These are phyloP conservation scores for Staphylotrichum longicolle DNA, from an alignment of 495 filamentous ascomycete species.

Conservation along the genomic window DNA sequence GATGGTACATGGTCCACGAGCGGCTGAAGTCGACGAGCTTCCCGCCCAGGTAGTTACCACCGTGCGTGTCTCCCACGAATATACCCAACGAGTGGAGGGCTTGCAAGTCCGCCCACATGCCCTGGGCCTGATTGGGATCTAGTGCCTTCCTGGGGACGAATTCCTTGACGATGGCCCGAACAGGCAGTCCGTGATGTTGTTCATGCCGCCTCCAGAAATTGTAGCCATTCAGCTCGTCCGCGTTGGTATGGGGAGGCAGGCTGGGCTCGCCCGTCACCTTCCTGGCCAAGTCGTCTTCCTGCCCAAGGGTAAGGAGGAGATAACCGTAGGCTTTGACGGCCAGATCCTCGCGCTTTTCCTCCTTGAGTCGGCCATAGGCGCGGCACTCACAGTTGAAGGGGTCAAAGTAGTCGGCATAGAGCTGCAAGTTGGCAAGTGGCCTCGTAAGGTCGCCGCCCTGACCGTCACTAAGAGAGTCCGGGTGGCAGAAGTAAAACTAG, in stretches of 20 bases:
- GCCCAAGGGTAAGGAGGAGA: slow-evolving; percentile 17
- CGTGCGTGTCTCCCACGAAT: slow-evolving; percentile 16
- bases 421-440: slow-evolving; percentile 8
- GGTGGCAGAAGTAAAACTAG: slow-evolving; percentile 6
- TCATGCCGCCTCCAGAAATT: slow-evolving; percentile 12
- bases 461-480: neutral
- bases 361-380: slow-evolving; percentile 22
- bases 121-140: neutral
- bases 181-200: slow-evolving; percentile 7
- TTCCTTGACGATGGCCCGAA: slow-evolving; percentile 25
- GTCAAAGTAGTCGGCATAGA: slow-evolving; percentile 17
- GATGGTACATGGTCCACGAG: slow-evolving; percentile 23
- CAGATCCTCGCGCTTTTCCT: slow-evolving; percentile 15
- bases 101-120: slow-evolving; percentile 22
- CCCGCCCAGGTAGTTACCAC: slow-evolving; percentile 22
- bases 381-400: slow-evolving; percentile 25
- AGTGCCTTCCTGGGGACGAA: neutral
- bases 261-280: neutral
- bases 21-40: slow-evolving; percentile 26
- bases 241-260: neutral
- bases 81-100: slow-evolving; percentile 21
- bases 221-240: neutral
- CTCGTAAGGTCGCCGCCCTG: neutral
- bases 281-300: slow-evolving; percentile 16
- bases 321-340: slow-evolving; percentile 21